Base-by-base conservation (phyloP, 2,329 filamentous ascomycete genomes). In the Penicillium sp. region DNA sequence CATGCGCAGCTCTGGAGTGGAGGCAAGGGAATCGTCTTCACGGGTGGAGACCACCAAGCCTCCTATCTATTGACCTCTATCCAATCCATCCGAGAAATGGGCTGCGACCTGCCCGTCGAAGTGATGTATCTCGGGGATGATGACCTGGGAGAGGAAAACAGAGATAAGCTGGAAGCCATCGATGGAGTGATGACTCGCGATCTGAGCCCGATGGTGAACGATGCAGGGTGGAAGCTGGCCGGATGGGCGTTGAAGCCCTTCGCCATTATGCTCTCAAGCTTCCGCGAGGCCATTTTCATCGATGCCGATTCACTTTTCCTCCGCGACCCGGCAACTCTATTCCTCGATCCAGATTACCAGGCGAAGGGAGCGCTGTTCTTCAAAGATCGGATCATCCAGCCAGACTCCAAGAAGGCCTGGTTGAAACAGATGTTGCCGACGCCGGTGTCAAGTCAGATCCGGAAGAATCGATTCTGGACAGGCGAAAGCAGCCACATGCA, bases 191-290 rank as follows among this genome's bases (percentile, higher is more conserved):
- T 77, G 11, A 81, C 78, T 1, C 72, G 79, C 22, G 78, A 82
- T 57, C 70, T 81, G 43, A 72, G 71, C 13, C 72, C 73, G 27
- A 81, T 81, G 77, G 73, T 81, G 9, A 71, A 77, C 39, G 78
- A 80, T 39, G 67, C 71, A 22, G 78, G 78, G 19, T 82, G 79
- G 79, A 71, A 70, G 36, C 65, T 81, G 40, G 73, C 71, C 10
- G 79, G 79, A 5, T 81, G 78, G 78, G 79, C 79, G 0, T 77
- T 75, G 22, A 82, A 82, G 60, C 78, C 79, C 1, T 81, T 78
- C 47, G 79, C 79, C 1, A 79, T 80, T 27, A 67, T 82, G 5
- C 65, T 80, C 58, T 80, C 78, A 2, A 79, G 76, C 33, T 82
- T 81, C 67, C 77, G 78, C 5, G 78, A 82, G 63, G 75, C 75